Percentiles rank a stretch among this genome's conserved stretches.
Conservation (phyloP, 2,329 filamentous ascomycete genomes). For the Beauveria bassiana region DNA sequence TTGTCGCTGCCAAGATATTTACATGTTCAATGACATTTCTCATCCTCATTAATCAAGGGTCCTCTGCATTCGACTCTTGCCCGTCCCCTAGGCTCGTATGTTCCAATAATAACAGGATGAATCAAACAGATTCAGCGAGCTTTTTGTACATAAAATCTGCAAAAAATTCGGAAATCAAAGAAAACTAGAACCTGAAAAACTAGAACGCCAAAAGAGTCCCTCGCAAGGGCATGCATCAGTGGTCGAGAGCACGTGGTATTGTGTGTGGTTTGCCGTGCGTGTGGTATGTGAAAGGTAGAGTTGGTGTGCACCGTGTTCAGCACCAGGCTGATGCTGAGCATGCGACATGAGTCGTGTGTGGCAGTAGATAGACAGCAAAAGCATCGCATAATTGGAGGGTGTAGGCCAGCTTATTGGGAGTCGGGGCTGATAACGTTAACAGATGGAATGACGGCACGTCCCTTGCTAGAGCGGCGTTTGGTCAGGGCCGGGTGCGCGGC, state of each 20-base stretch:
- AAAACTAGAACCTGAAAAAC: not conserved
- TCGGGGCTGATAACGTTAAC: constrained; percentile 15
- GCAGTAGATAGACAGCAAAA: not conserved
- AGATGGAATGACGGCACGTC: constrained; percentile 33
- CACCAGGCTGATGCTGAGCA: not conserved
- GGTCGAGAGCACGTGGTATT: not conserved
- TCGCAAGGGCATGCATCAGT: not conserved
- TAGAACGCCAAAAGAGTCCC: not conserved
- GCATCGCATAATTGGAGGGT: not conserved
- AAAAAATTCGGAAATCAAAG: not conserved
- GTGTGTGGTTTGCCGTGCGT: not conserved
- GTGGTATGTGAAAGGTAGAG: not conserved
- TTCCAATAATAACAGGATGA: not conserved
- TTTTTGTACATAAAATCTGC: not conserved
- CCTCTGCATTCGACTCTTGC: not conserved
- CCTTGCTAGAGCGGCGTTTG: constrained; percentile 35
- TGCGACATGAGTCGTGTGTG: not conserved
- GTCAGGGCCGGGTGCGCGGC: constrained; percentile 29
- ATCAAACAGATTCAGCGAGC: not conserved
- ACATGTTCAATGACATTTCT: not conserved
- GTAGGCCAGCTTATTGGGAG: not conserved
- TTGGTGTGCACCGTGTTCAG: not conserved
- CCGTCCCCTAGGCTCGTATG: not conserved
- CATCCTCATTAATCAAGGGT: constrained; percentile 7
- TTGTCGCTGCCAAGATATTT: not conserved